Conservation (phyloP, 1,139 yeast species). For the Torulaspora globosa region DNA sequence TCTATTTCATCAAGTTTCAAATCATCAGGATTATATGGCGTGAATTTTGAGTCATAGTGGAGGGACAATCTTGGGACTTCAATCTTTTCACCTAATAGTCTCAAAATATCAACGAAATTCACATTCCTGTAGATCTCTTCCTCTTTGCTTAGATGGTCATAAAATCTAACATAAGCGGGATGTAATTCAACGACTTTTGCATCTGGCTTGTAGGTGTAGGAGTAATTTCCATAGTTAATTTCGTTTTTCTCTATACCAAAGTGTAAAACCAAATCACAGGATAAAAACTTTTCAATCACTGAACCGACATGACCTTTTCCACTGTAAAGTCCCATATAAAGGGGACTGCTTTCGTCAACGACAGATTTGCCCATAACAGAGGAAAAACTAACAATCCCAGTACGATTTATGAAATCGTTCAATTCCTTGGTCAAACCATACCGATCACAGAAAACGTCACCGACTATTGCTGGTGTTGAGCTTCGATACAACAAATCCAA, state of each 20-base stretch:
- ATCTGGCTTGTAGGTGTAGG: conserved; percentile 31
- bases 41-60: conserved; percentile 17
- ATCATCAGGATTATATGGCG: conserved; percentile 9
- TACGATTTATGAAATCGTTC: conserved; percentile 44
- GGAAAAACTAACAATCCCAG: conserved; percentile 36
- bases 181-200: conserved; percentile 36
- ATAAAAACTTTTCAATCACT: conserved; percentile 22
- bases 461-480: conserved; percentile 56
- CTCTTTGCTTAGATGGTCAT: conserved; percentile 17
- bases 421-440: conserved; percentile 42
- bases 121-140: conserved; percentile 35
- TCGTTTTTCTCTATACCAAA: conserved; percentile 54
- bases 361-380: conserved; percentile 41
- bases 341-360: conserved; percentile 52
- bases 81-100: conserved; percentile 38
- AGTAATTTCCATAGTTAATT: conserved; percentile 50
- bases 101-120: conserved; percentile 48
- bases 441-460: conserved; percentile 62
- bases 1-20: conserved; percentile 6
- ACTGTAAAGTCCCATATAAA: conserved; percentile 59
- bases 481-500: conserved; percentile 50
- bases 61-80: conserved; percentile 35
- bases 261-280: conserved; percentile 47
- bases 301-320: conserved; percentile 23
- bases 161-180: conserved; percentile 45